Conservation (phyloP, 176 grass and related monocot genomes). For the Oryza longistaminata region DNA sequence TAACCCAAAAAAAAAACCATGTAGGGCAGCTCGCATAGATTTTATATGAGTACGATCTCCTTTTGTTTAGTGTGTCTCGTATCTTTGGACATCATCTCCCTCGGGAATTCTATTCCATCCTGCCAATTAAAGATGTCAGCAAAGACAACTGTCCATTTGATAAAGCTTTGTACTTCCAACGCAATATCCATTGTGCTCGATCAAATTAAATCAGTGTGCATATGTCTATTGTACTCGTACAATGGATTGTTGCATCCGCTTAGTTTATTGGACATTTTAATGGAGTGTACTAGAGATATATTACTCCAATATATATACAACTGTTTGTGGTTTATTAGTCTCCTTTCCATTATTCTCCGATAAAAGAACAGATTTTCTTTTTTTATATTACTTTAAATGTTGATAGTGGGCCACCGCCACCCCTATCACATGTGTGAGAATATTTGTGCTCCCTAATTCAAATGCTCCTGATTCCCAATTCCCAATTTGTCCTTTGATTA, state of each 20-base stretch:
- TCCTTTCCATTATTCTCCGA: not conserved
- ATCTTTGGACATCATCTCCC: conserved; percentile 37
- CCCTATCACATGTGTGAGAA: too few species aligned
- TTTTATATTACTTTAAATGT: not conserved
- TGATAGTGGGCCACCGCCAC: too few species aligned
- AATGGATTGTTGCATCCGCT: not conserved
- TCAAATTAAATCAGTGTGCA: not conserved
- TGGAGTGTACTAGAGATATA: not conserved
- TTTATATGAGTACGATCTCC: conserved; percentile 7
- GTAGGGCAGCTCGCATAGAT: not conserved
- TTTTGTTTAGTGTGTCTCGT: conserved; percentile 38
- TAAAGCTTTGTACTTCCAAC: not conserved
- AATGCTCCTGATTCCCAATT: too few species aligned
- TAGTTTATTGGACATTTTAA: not conserved
- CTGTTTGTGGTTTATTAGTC: not conserved
- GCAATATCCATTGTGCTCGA: not conserved
- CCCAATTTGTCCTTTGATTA: too few species aligned
- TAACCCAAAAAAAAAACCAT: not conserved
- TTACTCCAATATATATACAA: not conserved
- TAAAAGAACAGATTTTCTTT: not conserved
- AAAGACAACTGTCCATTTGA: not conserved
- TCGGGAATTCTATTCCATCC: conserved; percentile 7
- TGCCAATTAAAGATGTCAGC: conserved; percentile 20
- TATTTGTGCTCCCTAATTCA: too few species aligned
- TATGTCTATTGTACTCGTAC: not conserved